These are phyloP conservation scores for Ustilaginoidea virens DNA, from an alignment of 2,329 filamentous ascomycete genomes.

Conservation along the genomic window DNA sequence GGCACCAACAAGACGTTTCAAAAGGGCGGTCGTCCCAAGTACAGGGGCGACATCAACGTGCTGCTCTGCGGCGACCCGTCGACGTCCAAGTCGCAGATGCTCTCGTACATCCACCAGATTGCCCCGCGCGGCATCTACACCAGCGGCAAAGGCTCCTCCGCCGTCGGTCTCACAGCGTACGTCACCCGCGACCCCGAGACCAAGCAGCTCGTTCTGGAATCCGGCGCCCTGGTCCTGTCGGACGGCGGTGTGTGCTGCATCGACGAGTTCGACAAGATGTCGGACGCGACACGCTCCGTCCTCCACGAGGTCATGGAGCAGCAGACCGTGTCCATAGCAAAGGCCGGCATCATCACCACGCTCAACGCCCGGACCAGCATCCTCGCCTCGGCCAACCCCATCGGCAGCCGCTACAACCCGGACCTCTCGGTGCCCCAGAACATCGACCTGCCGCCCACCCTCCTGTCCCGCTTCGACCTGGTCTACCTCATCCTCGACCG, in stretches of 20 bases:
- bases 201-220: conserved; percentile 65
- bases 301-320: conserved; percentile 85
- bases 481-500: conserved; percentile 94
- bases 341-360: conserved; percentile 92
- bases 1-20: conserved; percentile 97
- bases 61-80: conserved; percentile 94
- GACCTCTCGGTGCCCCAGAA: conserved; percentile 94
- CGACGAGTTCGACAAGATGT: conserved; percentile 80
- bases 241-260: conserved; percentile 77
- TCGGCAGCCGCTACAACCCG: conserved; percentile 94
- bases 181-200: conserved; percentile 71
- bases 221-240: conserved; percentile 62
- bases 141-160: conserved; percentile 66
- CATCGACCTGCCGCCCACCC: conserved; percentile 88
- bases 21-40: conserved; percentile 88
- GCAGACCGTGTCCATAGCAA: conserved; percentile 71
- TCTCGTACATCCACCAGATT: conserved; percentile 94
- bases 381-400: conserved; percentile 91
- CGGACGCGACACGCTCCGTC: conserved; percentile 60
- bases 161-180: conserved; percentile 67
- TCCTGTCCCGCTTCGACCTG: conserved; percentile 90
- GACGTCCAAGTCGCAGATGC: conserved; percentile 86
- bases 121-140: conserved; percentile 78
- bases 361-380: conserved; percentile 92
- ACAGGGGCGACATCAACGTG: conserved; percentile 94